These are phyloP conservation scores for Endogone sp. DNA, from an alignment of 192 early-diverging fungal genomes.

Conservation along the genomic window DNA sequence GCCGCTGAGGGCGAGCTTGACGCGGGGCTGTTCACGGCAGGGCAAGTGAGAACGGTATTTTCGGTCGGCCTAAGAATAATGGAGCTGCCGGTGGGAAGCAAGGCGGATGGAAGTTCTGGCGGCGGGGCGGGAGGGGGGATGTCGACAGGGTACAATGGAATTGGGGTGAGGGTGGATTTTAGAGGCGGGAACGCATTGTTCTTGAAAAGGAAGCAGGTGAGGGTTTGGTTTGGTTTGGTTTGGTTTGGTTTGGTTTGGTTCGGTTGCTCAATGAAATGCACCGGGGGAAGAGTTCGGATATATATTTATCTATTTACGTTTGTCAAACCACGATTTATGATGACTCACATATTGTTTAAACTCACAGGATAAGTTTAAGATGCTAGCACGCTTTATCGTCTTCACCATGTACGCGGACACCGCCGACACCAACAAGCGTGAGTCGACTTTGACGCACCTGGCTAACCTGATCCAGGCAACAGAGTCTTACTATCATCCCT, in stretches of 20 bases:
- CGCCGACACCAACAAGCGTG: conserved; percentile 32
- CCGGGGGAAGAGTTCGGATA: too few species aligned
- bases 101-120: conserved; percentile 39
- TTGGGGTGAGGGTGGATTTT: conserved; percentile 33
- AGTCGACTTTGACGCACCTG: conserved; percentile 57
- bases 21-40: conserved; percentile 52
- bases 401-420: conserved; percentile 57
- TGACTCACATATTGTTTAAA: too few species aligned
- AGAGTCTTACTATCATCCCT: conserved; percentile 89
- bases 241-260: conserved; percentile 5
- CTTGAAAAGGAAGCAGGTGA: conserved; percentile 28
- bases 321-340: too few species aligned
- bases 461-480: conserved; percentile 75
- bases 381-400: conserved; percentile 77
- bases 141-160: conserved; percentile 30
- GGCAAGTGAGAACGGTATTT: conserved; percentile 59
- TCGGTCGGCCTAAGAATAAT: conserved; percentile 41
- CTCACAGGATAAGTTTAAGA: conserved; percentile 42
- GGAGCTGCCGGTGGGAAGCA: conserved; percentile 51
- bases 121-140: conserved; percentile 42
- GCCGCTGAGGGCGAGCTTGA: conserved; percentile 18
- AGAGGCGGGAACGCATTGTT: conserved; percentile 31
- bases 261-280: not conserved
- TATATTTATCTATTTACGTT: too few species aligned
- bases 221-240: not conserved